Conservation (phyloP, 345 rosid genomes). For the Orychophragmus violaceus region DNA sequence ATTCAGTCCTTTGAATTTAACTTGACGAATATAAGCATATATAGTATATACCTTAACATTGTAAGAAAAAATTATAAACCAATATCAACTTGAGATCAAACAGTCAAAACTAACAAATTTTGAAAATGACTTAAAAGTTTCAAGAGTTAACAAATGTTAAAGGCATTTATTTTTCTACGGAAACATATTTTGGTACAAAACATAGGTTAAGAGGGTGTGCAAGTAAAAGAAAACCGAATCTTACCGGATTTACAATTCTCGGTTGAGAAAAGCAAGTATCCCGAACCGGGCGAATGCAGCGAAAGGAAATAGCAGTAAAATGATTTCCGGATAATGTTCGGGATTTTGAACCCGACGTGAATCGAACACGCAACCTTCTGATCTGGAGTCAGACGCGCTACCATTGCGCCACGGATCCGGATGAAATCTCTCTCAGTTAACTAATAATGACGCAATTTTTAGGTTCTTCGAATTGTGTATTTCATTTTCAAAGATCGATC, state of each 20-base stretch:
- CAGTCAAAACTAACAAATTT: neutral
- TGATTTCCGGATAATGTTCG: neutral
- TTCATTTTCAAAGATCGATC: neutral
- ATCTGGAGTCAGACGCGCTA: conserved; percentile 96
- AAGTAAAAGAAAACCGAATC: too few species aligned
- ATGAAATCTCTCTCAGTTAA: neutral
- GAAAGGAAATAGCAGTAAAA: too few species aligned
- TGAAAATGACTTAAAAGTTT: too few species aligned
- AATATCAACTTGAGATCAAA: neutral
- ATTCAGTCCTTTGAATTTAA: neutral
- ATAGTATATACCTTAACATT: neutral
- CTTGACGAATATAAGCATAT: neutral
- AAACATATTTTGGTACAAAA: too few species aligned
- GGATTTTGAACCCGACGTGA: conserved; percentile 75
- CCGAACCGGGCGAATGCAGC: neutral
- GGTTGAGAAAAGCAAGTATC: neutral
- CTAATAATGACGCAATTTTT: neutral
- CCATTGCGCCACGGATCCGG: conserved; percentile 94
- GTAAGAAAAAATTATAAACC: neutral
- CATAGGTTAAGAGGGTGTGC: too few species aligned
- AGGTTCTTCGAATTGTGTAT: neutral
- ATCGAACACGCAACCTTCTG: conserved; percentile 98
- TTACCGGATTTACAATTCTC: neutral
- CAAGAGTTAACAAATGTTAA: too few species aligned
- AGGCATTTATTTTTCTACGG: too few species aligned